phyloP scores from a whole-genome alignment of 2,329 filamentous ascomycete genomes.

The Plenodomus biglobosus region DNA sequence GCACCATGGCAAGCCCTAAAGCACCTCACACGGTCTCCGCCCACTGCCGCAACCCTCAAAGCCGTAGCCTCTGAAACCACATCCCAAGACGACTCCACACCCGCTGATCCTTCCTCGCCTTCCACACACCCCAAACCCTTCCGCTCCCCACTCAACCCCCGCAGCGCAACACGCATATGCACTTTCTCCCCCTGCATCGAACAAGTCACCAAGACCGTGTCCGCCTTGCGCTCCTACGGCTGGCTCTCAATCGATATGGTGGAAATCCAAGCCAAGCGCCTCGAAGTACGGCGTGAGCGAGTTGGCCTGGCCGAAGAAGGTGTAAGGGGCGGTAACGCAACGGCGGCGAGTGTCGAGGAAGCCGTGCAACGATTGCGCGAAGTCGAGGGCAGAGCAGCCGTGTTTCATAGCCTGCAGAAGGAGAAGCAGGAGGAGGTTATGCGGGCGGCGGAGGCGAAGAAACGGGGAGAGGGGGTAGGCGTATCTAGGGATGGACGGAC shows the following conservation, averaged over 20 bases:
- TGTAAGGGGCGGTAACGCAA: constrained; percentile 65
- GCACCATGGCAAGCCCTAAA: constrained; percentile 79
- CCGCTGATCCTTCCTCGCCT: constrained; percentile 36
- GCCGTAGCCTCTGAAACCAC: constrained; percentile 19
- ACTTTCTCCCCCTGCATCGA: constrained; percentile 97
- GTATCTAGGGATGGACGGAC: too few species aligned
- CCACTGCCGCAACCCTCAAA: constrained; percentile 29
- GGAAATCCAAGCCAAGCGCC: constrained; percentile 75
- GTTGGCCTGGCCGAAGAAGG: constrained; percentile 72
- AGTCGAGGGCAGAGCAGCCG: constrained; percentile 69
- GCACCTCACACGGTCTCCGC: constrained; percentile 64
- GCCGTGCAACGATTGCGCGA: constrained; percentile 71
- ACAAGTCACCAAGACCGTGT: constrained; percentile 85
- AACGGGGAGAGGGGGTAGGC: constrained; percentile 32
- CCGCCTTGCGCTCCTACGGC: constrained; percentile 73
- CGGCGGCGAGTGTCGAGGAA: constrained; percentile 75
- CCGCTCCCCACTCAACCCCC: constrained; percentile 65
- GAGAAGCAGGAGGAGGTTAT: constrained; percentile 50
- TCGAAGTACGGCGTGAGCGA: constrained; percentile 81
- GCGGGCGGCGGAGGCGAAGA: constrained; percentile 41
- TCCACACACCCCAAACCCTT: constrained; percentile 23
- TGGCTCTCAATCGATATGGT: constrained; percentile 96
- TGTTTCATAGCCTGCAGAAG: constrained; percentile 58
- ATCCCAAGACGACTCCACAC: constrained; percentile 39
- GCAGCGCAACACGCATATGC: constrained; percentile 76